These are phyloP conservation scores for Flaveria ramosissima DNA, from an alignment of 129 eudicot species.

Conservation along the genomic window DNA sequence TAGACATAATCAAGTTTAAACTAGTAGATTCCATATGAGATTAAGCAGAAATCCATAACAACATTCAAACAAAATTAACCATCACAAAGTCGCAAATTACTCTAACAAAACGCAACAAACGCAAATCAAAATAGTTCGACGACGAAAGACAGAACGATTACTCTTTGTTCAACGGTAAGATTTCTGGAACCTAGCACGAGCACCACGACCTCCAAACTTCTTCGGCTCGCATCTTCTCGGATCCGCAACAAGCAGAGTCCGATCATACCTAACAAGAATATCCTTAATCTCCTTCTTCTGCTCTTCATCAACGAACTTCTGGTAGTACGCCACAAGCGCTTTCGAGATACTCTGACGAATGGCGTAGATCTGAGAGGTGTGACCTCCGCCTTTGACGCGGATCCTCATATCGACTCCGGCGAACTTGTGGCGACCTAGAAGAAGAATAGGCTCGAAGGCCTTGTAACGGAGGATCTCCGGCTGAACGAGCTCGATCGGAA, in stretches of 20 bases:
- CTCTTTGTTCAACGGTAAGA: conserved; percentile 35
- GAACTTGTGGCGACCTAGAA: conserved; percentile 37
- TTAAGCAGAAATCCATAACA: background rate
- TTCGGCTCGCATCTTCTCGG: conserved; percentile 48
- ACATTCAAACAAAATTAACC: conserved; percentile 15
- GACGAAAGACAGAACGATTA: conserved; percentile 12
- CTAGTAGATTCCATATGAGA: background rate
- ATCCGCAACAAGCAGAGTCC: conserved; percentile 54
- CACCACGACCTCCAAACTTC: conserved; percentile 49
- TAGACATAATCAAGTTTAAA: conserved; percentile 18
- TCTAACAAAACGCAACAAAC: background rate
- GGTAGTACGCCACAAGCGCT: conserved; percentile 40
- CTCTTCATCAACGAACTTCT: conserved; percentile 80
- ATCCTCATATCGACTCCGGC: conserved; percentile 47
- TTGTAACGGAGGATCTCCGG: conserved; percentile 47
- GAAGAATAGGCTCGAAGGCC: conserved; percentile 43
- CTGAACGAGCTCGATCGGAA: conserved; percentile 41
- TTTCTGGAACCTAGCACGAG: conserved; percentile 45
- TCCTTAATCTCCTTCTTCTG: conserved; percentile 87
- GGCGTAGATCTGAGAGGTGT: conserved; percentile 45
- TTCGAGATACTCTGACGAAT: conserved; percentile 40
- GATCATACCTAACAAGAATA: conserved; percentile 70
- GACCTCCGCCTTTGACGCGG: conserved; percentile 47
- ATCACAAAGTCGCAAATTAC: conserved; percentile 19
- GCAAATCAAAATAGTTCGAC: conserved; percentile 18